A percentile compares a stretch with the other conserved stretches of the same genome.
These are phyloP conservation scores for Alternaria dauci DNA, from an alignment of 2,329 filamentous ascomycete genomes.

Conservation along the genomic window DNA sequence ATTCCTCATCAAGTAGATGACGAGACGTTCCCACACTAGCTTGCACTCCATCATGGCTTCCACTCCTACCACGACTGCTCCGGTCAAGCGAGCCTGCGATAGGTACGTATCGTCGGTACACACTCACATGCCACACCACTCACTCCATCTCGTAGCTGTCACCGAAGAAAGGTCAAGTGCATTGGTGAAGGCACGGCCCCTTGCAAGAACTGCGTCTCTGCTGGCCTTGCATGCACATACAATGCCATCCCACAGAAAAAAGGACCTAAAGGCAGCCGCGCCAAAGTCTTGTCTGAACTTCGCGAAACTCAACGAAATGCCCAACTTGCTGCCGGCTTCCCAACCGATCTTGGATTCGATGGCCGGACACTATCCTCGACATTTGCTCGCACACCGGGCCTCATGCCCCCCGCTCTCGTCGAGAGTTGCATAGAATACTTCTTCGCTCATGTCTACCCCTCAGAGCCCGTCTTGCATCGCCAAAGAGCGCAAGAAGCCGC, in stretches of 20 bases:
- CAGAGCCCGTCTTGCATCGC: conserved; percentile 67
- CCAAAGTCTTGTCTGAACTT: conserved; percentile 70
- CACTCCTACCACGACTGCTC: conserved; percentile 44
- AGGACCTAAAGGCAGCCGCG: conserved; percentile 68
- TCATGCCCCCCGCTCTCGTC: conserved; percentile 61
- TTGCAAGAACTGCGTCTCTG: conserved; percentile 68
- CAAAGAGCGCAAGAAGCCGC: conserved; percentile 62
- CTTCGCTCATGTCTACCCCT: conserved; percentile 69
- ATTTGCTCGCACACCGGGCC: conserved; percentile 57
- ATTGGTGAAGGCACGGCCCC: conserved; percentile 61
- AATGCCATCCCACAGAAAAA: conserved; percentile 71
- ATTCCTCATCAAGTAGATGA: conserved; percentile 31
- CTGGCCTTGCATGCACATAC: conserved; percentile 69
- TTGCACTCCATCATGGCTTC: conserved; percentile 25
- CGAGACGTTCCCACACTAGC: conserved; percentile 8
- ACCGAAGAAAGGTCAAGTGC: conserved; percentile 61
- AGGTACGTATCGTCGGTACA: conserved; percentile 42
- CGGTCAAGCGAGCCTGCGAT: conserved; percentile 54
- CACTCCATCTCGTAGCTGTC: conserved; percentile 48
- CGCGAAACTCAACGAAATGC: conserved; percentile 60
- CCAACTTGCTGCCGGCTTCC: conserved; percentile 54
- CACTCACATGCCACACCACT: conserved; percentile 14
- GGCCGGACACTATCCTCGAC: conserved; percentile 53
- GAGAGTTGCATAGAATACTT: conserved; percentile 67
- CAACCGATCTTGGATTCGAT: conserved; percentile 51